Evolutionary conservation across 2,329 filamentous ascomycete genomes (phyloP).

Genomic region (Trichoderma arundinaceum): DNA sequence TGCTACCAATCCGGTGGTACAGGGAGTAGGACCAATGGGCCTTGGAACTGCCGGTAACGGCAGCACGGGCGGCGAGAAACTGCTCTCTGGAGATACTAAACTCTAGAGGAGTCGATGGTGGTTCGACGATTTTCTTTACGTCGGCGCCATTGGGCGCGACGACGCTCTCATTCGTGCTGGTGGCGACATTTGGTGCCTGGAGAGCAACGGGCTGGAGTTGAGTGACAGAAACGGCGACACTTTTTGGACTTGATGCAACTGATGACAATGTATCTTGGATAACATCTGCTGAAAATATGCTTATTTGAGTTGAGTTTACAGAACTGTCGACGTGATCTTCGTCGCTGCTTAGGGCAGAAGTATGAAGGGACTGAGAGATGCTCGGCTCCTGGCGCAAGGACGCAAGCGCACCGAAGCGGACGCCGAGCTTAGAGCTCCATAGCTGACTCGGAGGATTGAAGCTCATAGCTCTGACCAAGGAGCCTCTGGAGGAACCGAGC

Average conservation of each 20-base stretch:
- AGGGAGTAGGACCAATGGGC: slow-evolving; percentile 73
- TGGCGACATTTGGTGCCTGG: not conserved
- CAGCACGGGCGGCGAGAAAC: slow-evolving; percentile 53
- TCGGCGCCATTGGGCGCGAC: not conserved
- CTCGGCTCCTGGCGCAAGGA: slow-evolving; percentile 40
- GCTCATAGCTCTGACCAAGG: slow-evolving; percentile 32
- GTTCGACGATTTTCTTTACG: slow-evolving; percentile 26
- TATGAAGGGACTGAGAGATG: slow-evolving; percentile 39
- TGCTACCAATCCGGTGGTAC: slow-evolving; percentile 60
- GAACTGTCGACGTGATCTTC: not conserved
- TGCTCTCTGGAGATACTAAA: slow-evolving; percentile 42
- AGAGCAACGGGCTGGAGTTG: not conserved
- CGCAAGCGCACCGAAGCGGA: slow-evolving; percentile 40
- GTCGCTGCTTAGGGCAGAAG: slow-evolving; percentile 1
- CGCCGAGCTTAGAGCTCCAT: slow-evolving; percentile 42
- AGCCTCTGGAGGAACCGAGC: slow-evolving; percentile 6
- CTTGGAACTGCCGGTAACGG: slow-evolving; percentile 49
- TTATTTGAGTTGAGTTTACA: not conserved
- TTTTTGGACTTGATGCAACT: not conserved
- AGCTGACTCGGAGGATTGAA: slow-evolving; percentile 33
- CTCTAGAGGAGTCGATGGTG: slow-evolving; percentile 39
- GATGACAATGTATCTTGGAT: not conserved
- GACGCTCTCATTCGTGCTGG: not conserved
- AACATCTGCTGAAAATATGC: not conserved
- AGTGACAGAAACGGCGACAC: not conserved